Evolutionary conservation across 2,329 filamentous ascomycete species (phyloP), one percentile per base, ranked within the genome.

Genomic region (Akanthomyces muscarius): DNA sequence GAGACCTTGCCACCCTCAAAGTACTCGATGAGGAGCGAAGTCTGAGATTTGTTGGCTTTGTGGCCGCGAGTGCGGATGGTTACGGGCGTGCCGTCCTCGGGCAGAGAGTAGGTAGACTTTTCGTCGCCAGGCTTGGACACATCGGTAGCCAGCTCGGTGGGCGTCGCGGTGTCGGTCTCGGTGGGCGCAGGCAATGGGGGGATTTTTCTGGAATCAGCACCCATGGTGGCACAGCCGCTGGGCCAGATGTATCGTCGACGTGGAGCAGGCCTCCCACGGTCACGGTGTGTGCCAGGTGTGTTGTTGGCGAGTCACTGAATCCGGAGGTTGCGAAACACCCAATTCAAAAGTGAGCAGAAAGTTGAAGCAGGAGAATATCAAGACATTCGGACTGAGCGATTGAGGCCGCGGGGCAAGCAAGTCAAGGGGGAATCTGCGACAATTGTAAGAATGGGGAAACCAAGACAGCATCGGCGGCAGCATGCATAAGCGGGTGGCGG

Each of bases 21-120:
- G 76, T 96, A 97, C 78, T 97, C 93, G 71, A 97, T 97, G 70
- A 97, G 82, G 68, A 97, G 82, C 63, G 91, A 96, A 44, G 93
- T 96, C 78, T 96, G 92, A 52, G 91, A 96, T 69, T 85, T 78
- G 72, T 79, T 83, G 66, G 80, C 71, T 67, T 77, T 79, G 72
- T 85, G 83, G 70, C 85, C 82, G 65, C 84, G 86, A 51, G 94
- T 97, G 73, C 89, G 88, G 74, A 99, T 96, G 65, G 92, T 98
- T 71, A 99, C 88, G 48, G 93, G 92, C 60, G 90, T 94, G 73
- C 91, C 91, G 85, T 95, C 91, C 71, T 92, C 90, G 63, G 90
- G 91, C 58, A 95, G 84, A 44, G 89, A 92, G 76, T 90, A 93
- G 61, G 88, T 87, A 4, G 90, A 91, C 70, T 85, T 89, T 75